Conservation (phyloP, 345 rosid genomes). For the Linum lewisii region DNA sequence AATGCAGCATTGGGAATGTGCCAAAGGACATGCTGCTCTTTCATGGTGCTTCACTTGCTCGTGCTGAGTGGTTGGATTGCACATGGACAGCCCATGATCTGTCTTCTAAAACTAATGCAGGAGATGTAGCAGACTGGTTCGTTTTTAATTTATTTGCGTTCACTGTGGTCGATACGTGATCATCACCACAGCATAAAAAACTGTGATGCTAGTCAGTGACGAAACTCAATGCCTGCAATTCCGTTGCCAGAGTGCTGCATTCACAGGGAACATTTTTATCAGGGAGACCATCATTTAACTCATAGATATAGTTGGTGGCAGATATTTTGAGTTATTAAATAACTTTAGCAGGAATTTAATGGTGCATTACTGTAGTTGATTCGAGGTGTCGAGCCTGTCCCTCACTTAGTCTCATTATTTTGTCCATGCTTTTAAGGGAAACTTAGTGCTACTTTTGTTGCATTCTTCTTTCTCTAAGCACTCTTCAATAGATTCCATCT, state of each 20-base stretch:
- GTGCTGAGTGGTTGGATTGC: constrained; percentile 27
- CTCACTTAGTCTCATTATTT: constrained; percentile 8
- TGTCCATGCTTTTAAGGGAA: constrained; percentile 18
- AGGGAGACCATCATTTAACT: constrained; percentile 20
- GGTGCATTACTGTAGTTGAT: constrained; percentile 22
- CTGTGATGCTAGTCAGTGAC: constrained; percentile 21
- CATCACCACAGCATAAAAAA: constrained; percentile 16
- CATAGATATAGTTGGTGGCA: constrained; percentile 27
- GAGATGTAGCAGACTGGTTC: constrained; percentile 21
- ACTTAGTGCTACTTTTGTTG: constrained; percentile 25
- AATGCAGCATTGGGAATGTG: constrained; percentile 19
- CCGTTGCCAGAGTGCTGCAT: constrained; percentile 49
- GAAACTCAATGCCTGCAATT: constrained; percentile 47
- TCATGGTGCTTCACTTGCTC: constrained; percentile 19
- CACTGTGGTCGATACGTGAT: constrained; percentile 28
- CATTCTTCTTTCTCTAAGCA: constrained; percentile 10
- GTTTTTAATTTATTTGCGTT: constrained; percentile 24
- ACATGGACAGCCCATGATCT: constrained; percentile 41
- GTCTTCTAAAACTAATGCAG: constrained; percentile 41
- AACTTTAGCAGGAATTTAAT: not conserved
- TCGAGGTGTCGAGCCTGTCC: constrained; percentile 31
- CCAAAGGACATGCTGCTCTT: constrained; percentile 13
- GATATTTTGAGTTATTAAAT: not conserved
- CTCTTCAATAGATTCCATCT: constrained; percentile 14
- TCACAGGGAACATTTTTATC: constrained; percentile 20